Base-by-base conservation (phyloP, 2,329 filamentous ascomycete genomes). In the Diaporthe aspalathi region DNA sequence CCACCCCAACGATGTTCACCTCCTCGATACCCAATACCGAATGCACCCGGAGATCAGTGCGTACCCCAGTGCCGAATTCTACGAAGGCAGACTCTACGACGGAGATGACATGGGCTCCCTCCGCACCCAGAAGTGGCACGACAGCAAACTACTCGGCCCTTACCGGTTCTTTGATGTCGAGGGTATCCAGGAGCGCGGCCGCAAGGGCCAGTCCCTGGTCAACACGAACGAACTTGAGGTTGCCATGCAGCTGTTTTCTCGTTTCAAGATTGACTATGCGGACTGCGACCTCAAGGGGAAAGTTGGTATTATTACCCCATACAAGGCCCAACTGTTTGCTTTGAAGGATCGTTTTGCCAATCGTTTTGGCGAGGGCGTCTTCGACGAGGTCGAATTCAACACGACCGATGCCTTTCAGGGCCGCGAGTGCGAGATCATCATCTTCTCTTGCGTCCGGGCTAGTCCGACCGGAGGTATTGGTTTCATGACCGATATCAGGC, bases 331-430 rank as follows among this genome's bases (percentile, higher is more conserved):
- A 80, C 84, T 99, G 17, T 90, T 88, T 70, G 92, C 94, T 80
- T 86, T 99, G 71, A 94, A 93, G 74, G 85, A 87, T 57, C 90
- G 91, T 2, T 99, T 99, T 80, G 83, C 86, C 11, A 84, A 87
- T 17, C 86, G 86, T 53, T 98, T 93, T 77, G 94, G 95, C 45
- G 89, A 93, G 4, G 82, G 81, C 0, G 94, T 99, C 74, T 87
- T 91, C 29, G 91, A 93, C 40, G 88, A 88, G 24, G 92, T 99
- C 74, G 97, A 99, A 75, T 99, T 99, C 88, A 99, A 99, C 81
- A 99, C 96, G 0, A 99, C 96, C 0, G 96, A 99, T 83, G 97
- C 96, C 22, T 99, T 98, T 81, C 96, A 99, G 81, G 96, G 96
- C 74, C 91, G 97, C 75, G 96, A 99, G 82, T 96, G 94, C 78